Percentiles rank a stretch among this genome's conserved stretches.
Conservation (phyloP, 148 eudicot genomes). For the Camellia sinensis region DNA sequence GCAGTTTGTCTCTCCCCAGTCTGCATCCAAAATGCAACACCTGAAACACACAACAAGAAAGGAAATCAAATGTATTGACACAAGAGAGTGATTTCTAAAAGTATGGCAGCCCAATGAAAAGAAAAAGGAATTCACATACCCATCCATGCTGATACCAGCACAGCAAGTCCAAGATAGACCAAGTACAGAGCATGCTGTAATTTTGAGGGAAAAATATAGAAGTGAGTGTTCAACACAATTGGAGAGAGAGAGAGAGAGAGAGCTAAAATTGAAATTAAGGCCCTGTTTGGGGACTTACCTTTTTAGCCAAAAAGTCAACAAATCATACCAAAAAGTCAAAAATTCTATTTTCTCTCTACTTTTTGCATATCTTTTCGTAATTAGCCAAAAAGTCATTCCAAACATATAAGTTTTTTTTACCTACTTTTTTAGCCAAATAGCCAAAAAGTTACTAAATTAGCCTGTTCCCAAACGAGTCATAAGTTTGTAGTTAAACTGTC, state of each 20-base stretch:
- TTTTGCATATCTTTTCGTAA: no score
- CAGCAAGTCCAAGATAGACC: constrained; percentile 56
- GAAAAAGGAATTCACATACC: constrained; percentile 33
- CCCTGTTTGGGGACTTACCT: no score
- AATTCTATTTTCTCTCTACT: no score
- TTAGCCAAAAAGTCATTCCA: no score
- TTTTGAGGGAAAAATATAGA: neutral
- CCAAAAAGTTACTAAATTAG: no score
- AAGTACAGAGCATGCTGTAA: constrained; percentile 63
- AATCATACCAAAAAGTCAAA: no score
- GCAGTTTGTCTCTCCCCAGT: constrained; percentile 81
- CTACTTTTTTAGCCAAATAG: no score
- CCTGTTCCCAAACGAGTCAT: no score
- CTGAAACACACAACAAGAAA: constrained; percentile 22
- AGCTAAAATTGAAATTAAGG: neutral
- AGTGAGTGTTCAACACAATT: neutral
- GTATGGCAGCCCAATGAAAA: neutral
- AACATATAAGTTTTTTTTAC: no score
- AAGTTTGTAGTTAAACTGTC: no score
- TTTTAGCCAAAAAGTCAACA: no score
- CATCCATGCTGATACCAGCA: constrained; percentile 54
- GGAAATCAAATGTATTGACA: neutral
- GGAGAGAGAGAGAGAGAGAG: neutral
- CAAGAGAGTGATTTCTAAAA: neutral
- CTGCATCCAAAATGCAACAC: constrained; percentile 77